Percentiles rank a stretch among this genome's conserved stretches.
These are phyloP conservation scores for Phylloporus sp. DNA, from an alignment of 768 basidiomycete species.

Conservation along the genomic window DNA sequence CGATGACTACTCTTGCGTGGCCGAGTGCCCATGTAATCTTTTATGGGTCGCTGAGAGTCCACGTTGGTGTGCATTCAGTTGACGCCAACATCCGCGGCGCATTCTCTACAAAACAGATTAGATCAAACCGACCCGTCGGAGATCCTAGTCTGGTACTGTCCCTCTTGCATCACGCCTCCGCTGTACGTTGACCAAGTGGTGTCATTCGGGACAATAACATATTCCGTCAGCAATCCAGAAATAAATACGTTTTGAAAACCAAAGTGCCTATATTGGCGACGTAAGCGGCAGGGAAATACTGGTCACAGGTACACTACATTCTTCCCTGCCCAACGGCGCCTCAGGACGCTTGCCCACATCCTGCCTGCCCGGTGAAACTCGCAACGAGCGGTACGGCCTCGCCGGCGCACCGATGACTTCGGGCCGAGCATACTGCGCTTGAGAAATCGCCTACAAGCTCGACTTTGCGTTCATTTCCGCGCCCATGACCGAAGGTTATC, in stretches of 20 bases:
- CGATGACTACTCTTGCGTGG: neutral
- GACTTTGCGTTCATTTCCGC: neutral
- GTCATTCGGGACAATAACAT: constrained; percentile 11
- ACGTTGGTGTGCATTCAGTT: neutral
- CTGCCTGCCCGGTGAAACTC: neutral
- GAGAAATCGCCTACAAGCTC: neutral
- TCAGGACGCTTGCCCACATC: neutral
- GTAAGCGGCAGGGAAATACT: constrained; percentile 13
- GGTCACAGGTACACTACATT: neutral
- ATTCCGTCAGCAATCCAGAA: constrained; percentile 5
- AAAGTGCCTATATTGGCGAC: constrained; percentile 19
- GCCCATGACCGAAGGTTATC: neutral
- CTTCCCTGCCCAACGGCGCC: neutral
- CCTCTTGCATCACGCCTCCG: neutral
- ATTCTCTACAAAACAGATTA: neutral
- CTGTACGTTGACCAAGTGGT: constrained; percentile 3
- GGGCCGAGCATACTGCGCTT: neutral
- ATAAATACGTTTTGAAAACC: neutral
- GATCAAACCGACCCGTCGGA: constrained; percentile 1
- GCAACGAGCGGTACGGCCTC: neutral
- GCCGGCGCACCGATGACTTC: neutral
- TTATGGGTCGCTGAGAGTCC: constrained; percentile 7
- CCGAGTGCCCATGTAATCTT: neutral
- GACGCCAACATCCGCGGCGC: neutral
- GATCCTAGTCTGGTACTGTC: neutral